phyloP scores from a whole-genome alignment of 2,329 filamentous ascomycete species.

The Fusarium clavum region DNA sequence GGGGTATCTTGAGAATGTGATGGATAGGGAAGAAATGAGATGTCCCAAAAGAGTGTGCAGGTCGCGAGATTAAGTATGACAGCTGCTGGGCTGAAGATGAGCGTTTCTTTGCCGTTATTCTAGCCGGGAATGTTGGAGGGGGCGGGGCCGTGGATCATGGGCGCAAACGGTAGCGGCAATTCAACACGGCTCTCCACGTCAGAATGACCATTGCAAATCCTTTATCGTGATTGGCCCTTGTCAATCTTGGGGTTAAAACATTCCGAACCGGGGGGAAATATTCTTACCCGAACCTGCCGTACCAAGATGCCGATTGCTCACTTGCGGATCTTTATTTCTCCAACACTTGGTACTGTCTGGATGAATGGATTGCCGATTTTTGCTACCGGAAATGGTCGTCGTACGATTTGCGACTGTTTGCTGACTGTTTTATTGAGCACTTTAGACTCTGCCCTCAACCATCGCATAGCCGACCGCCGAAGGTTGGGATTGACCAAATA shows the following conservation, averaged over 20 bases:
- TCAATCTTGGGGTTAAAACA: slow-evolving; percentile 21
- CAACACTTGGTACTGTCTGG: slow-evolving; percentile 5
- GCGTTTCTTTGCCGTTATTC: slow-evolving; percentile 30
- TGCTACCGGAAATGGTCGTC: slow-evolving; percentile 17
- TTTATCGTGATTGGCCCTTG: neutral
- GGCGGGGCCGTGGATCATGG: slow-evolving; percentile 35
- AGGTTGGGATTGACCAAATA: too few species aligned
- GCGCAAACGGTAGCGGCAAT: slow-evolving; percentile 33
- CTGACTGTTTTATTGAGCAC: neutral
- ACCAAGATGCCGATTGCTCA: slow-evolving; percentile 16
- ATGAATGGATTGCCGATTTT: slow-evolving; percentile 30
- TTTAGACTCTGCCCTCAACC: too few species aligned
- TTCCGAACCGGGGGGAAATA: slow-evolving; percentile 27
- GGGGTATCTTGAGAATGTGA: slow-evolving; percentile 9
- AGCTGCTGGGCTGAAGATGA: neutral
- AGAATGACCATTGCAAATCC: slow-evolving; percentile 30
- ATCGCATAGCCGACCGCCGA: neutral
- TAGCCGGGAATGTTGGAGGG: slow-evolving; percentile 35
- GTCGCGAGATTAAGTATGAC: slow-evolving; percentile 18
- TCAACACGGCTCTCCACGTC: slow-evolving; percentile 35
- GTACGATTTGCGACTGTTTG: slow-evolving; percentile 20
- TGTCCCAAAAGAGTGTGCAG: neutral
- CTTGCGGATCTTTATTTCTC: slow-evolving; percentile 36
- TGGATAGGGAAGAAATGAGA: neutral
- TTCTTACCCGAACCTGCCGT: slow-evolving; percentile 34